phyloP scores from a whole-genome alignment of 2,329 filamentous ascomycete species.

The Akanthomyces muscarius region DNA sequence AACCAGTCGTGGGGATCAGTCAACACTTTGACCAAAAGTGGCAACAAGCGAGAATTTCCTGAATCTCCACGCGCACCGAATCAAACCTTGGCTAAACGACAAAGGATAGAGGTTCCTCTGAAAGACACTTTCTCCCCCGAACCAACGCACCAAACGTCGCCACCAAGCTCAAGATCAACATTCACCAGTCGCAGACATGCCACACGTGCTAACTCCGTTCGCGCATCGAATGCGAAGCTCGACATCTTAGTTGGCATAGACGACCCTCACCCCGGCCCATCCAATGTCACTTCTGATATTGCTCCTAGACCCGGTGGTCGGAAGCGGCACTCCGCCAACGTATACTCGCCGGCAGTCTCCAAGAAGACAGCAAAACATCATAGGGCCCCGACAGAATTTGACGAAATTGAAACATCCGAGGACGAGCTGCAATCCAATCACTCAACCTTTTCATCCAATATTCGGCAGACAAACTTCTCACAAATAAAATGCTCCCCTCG shows the following conservation, averaged over 20 bases:
- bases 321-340: not conserved
- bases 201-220: not conserved
- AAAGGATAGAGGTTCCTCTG: conserved; percentile 17
- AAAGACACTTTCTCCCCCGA: not conserved
- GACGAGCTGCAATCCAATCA: conserved; percentile 18
- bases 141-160: not conserved
- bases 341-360: not conserved
- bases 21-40: conserved; percentile 22
- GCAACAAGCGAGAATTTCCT: conserved; percentile 8
- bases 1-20: conserved; percentile 22
- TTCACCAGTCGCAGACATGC: not conserved
- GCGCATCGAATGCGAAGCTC: not conserved
- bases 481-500: conserved; percentile 4
- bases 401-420: conserved; percentile 13
- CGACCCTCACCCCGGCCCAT: not conserved
- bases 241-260: not conserved
- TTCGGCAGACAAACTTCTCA: conserved; percentile 11
- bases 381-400: not conserved
- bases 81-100: conserved; percentile 24
- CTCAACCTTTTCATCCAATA: not conserved
- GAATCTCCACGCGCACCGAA: conserved; percentile 10
- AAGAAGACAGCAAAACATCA: not conserved
- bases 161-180: not conserved
- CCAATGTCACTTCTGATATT: conserved; percentile 4
- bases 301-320: not conserved